Evolutionary conservation across 2,329 filamentous ascomycete genomes (phyloP).

Genomic region (Colletotrichum theobromicola): DNA sequence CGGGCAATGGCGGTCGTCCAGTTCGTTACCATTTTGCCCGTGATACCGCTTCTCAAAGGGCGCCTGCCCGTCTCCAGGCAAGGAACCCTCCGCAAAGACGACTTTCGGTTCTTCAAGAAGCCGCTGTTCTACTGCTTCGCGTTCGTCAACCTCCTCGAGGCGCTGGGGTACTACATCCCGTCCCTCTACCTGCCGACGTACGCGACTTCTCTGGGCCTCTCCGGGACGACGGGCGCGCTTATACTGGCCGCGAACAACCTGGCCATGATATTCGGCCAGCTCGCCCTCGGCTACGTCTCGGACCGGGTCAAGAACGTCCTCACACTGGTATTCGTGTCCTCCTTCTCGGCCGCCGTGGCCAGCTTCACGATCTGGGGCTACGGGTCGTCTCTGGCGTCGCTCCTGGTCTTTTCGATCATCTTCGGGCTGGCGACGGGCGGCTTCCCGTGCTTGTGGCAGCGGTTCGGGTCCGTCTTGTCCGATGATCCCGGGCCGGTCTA

Average conservation of each 20-base stretch:
- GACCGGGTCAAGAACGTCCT: slow-evolving; percentile 50
- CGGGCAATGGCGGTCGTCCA: slow-evolving; percentile 42
- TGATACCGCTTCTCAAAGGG: slow-evolving; percentile 44
- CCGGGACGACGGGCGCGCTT: slow-evolving; percentile 47
- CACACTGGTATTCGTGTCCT: slow-evolving; percentile 44
- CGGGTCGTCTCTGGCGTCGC: slow-evolving; percentile 43
- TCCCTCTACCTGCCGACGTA: slow-evolving; percentile 58
- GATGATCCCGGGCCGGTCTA: slow-evolving; percentile 29
- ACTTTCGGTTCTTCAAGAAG: slow-evolving; percentile 25
- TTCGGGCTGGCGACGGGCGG: slow-evolving; percentile 63
- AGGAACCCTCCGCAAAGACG: slow-evolving; percentile 25
- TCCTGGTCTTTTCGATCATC: slow-evolving; percentile 55
- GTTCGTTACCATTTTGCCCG: slow-evolving; percentile 42
- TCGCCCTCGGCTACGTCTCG: slow-evolving; percentile 49
- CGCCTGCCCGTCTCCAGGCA: slow-evolving; percentile 42
- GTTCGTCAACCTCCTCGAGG: slow-evolving; percentile 55
- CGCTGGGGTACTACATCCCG: slow-evolving; percentile 61
- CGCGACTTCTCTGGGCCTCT: slow-evolving; percentile 42
- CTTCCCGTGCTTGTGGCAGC: slow-evolving; percentile 28
- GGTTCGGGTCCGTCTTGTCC: slow-evolving; percentile 29
- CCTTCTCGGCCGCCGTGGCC: slow-evolving; percentile 50
- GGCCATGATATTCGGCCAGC: slow-evolving; percentile 49
- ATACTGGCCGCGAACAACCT: slow-evolving; percentile 54
- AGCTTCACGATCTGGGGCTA: slow-evolving; percentile 62
- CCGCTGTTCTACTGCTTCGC: slow-evolving; percentile 40